Evolutionary conservation across 2,329 filamentous ascomycete genomes (phyloP), one percentile per base, ranked within the genome.

Genomic region (Meredithiella fracta): DNA sequence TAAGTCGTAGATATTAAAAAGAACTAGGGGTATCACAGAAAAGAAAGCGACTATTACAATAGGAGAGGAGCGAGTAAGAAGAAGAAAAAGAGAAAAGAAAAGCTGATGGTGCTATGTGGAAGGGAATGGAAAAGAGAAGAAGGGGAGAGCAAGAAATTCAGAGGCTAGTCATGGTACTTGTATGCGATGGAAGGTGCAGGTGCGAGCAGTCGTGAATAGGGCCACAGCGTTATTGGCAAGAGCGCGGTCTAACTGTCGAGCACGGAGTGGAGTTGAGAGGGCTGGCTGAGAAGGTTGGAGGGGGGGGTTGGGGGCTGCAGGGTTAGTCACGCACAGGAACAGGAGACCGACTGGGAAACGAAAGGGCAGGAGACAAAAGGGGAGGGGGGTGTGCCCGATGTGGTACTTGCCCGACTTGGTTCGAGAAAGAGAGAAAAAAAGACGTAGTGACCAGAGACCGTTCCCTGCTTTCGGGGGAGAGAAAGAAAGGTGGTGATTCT

Each of bases 31-130:
- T 67, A 66, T 70, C 65, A 67, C 64, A 66, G 56, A 58, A 60
- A 57, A 57, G 51, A 68, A 69, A 66, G 65, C 64, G 63, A 62
- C 62, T 64, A 62, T 69, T 68, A 69, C 67, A 66, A 63, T 62
- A 67, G 61, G 60, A 60, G 63, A 62, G 63, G 63, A 63, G 62
- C 61, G 67, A 73, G 72, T 73, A 75, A 76, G 76, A 73, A 74
- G 70, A 72, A 69, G 65, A 67, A 70, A 69, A 68, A 65, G 64
- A 63, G 64, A 65, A 61, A 58, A 37, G 49, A 65, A 65, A 61
- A 62, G 60, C 61, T 61, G 62, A 64, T 59, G 50, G 47, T 58
- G 53, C 47, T 59, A 63, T 57, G 50, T 44, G 29, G 37, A 26
- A 53, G n/a, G 64, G 62, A 65, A 63, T 65, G 65, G 64, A 67